Evolutionary conservation across 192 early-diverging fungal species (phyloP).

Genomic region (Gigaspora rosea): DNA sequence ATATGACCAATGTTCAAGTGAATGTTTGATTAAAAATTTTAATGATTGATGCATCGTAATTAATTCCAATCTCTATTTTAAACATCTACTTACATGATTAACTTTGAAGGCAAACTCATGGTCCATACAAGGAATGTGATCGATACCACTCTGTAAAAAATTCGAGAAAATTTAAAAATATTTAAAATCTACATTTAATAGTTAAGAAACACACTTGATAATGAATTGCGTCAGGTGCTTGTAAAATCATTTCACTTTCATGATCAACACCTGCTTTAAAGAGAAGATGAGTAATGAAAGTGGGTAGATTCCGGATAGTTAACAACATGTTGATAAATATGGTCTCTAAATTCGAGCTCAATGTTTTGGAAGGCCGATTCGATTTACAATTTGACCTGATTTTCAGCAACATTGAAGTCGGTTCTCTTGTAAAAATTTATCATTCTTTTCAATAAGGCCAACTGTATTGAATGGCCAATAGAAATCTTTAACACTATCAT

Average conservation of each 20-base stretch:
- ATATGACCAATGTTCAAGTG: no score
- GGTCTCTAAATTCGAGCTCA: neutral
- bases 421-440: conserved; percentile 40
- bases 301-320: neutral
- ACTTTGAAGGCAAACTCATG: conserved; percentile 39
- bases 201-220: conserved; percentile 12
- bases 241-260: neutral
- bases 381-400: neutral
- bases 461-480: conserved; percentile 40
- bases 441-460: neutral
- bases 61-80: no score
- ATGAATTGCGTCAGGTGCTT: conserved; percentile 38
- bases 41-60: no score
- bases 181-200: neutral
- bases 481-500: conserved; percentile 39
- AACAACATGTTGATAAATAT: neutral
- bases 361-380: neutral
- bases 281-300: neutral
- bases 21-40: no score
- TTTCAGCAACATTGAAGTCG: neutral
- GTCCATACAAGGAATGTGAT: conserved; percentile 30
- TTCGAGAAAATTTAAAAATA: neutral
- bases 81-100: neutral
- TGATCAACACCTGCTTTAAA: neutral
- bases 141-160: conserved; percentile 24